Conservation (phyloP, 345 rosid species). For the Arabis alpina region DNA sequence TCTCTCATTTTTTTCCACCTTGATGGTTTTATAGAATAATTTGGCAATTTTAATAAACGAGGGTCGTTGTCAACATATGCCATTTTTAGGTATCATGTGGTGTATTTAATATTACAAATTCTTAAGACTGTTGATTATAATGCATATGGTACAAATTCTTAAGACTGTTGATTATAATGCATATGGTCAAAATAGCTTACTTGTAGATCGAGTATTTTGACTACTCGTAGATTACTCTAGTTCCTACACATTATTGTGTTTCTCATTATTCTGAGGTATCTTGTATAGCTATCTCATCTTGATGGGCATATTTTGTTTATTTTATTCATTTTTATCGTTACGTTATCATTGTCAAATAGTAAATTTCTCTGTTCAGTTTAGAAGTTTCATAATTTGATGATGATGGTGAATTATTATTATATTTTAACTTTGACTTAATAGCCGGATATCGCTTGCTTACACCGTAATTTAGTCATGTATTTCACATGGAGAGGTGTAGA, state of each 20-base stretch:
- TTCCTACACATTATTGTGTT: slow-evolving; percentile 34
- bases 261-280: slow-evolving; percentile 8
- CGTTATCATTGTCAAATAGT: slow-evolving; percentile 33
- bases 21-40: slow-evolving; percentile 34
- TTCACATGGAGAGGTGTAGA: slow-evolving; percentile 38
- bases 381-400: slow-evolving; percentile 13
- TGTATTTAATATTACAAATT: slow-evolving; percentile 5
- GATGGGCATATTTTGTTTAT: not conserved
- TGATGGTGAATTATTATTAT: not conserved
- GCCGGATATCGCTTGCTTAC: slow-evolving; percentile 35
- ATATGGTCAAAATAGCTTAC: slow-evolving; percentile 44
- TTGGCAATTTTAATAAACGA: slow-evolving; percentile 6
- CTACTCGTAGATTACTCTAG: slow-evolving; percentile 22
- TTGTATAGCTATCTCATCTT: slow-evolving; percentile 16
- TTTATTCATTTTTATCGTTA: slow-evolving; percentile 16
- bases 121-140: no score
- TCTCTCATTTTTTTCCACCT: slow-evolving; percentile 24
- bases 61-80: slow-evolving; percentile 37
- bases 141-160: not conserved
- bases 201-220: slow-evolving; percentile 37
- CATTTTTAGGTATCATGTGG: slow-evolving; percentile 28
- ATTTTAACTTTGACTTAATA: slow-evolving; percentile 35
- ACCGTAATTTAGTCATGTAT: slow-evolving; percentile 43
- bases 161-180: slow-evolving; percentile 8
- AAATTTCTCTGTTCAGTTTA: slow-evolving; percentile 19